These are phyloP conservation scores for Takakia lepidozioides DNA, from an alignment of 225 moss, liverwort and hornwort species.

Conservation along the genomic window DNA sequence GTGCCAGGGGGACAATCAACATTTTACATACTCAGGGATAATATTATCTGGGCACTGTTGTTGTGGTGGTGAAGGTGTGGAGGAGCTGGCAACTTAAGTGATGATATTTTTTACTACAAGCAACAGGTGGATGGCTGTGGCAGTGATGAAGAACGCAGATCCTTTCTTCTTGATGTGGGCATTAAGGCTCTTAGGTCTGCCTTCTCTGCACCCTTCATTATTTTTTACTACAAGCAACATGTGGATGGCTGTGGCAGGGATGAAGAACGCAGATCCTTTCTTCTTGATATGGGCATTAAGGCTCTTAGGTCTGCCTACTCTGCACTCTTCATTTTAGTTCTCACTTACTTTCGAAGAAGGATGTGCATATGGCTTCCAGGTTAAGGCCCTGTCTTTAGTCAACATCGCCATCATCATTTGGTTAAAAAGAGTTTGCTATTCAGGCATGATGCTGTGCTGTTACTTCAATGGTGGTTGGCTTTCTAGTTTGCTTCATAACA, in stretches of 20 bases:
- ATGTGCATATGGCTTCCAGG: too few species aligned
- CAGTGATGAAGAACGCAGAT: slow-evolving; percentile 78
- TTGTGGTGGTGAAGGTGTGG: slow-evolving; percentile 50
- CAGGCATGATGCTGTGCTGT: too few species aligned
- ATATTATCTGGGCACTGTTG: too few species aligned
- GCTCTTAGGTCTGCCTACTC: slow-evolving; percentile 66
- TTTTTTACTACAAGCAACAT: slow-evolving; percentile 68
- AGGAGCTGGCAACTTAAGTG: slow-evolving; percentile 90
- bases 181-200: slow-evolving; percentile 91
- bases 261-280: slow-evolving; percentile 66
- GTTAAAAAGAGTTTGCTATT: too few species aligned
- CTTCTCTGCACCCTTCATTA: slow-evolving; percentile 3
- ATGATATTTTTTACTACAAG: slow-evolving; percentile 78
- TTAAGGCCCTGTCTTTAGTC: too few species aligned
- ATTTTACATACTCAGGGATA: too few species aligned
- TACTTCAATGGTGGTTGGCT: too few species aligned
- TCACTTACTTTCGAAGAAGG: neutral
- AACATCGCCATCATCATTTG: too few species aligned
- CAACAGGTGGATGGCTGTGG: slow-evolving; percentile 52
- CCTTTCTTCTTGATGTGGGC: slow-evolving; percentile 68
- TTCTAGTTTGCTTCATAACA: too few species aligned
- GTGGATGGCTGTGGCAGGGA: slow-evolving; percentile 52
- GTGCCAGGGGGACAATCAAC: too few species aligned
- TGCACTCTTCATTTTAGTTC: neutral
- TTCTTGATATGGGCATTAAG: slow-evolving; percentile 87